Percentiles rank a stretch among this genome's conserved stretches.
Conservation (phyloP, 768 basidiomycete species). For the Mycena haematopus region DNA sequence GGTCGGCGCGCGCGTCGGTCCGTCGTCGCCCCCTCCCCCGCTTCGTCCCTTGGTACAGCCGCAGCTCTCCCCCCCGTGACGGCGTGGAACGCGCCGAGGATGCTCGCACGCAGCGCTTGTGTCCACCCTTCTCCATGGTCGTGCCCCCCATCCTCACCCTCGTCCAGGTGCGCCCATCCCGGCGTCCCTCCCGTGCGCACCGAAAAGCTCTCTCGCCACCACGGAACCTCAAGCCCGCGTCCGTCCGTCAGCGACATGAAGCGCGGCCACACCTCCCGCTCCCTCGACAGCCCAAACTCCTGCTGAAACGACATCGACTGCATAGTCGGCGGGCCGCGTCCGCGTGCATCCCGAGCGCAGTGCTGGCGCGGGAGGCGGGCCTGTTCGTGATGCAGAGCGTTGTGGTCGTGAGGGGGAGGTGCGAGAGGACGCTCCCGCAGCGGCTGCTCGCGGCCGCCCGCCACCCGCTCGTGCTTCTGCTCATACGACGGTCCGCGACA, state of each 20-base stretch:
- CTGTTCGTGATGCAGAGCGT: slow-evolving; percentile 57
- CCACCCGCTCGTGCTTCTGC: slow-evolving; percentile 19
- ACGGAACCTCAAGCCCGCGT: slow-evolving; percentile 22
- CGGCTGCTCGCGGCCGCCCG: slow-evolving; percentile 19
- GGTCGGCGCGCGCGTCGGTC: slow-evolving; percentile 24
- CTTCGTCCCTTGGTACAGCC: not conserved
- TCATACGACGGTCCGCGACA: slow-evolving; percentile 31
- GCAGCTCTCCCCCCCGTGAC: slow-evolving; percentile 25
- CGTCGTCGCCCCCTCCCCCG: slow-evolving; percentile 17
- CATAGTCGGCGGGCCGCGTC: not conserved
- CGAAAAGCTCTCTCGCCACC: slow-evolving; percentile 21
- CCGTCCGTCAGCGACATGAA: slow-evolving; percentile 21
- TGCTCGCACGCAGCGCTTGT: slow-evolving; percentile 21
- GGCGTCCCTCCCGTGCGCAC: slow-evolving; percentile 5
- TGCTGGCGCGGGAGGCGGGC: slow-evolving; percentile 32
- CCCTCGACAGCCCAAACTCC: slow-evolving; percentile 14
- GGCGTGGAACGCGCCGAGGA: slow-evolving; percentile 13
- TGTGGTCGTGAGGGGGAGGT: slow-evolving; percentile 32
- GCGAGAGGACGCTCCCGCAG: slow-evolving; percentile 23
- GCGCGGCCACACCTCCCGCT: slow-evolving; percentile 15
- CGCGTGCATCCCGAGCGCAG: slow-evolving; percentile 31
- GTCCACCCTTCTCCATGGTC: slow-evolving; percentile 23
- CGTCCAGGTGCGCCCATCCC: slow-evolving; percentile 15
- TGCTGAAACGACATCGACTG: not conserved
- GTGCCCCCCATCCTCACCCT: not conserved